phyloP scores from a whole-genome alignment of 768 basidiomycete species.

The Trametes sanguinea region DNA sequence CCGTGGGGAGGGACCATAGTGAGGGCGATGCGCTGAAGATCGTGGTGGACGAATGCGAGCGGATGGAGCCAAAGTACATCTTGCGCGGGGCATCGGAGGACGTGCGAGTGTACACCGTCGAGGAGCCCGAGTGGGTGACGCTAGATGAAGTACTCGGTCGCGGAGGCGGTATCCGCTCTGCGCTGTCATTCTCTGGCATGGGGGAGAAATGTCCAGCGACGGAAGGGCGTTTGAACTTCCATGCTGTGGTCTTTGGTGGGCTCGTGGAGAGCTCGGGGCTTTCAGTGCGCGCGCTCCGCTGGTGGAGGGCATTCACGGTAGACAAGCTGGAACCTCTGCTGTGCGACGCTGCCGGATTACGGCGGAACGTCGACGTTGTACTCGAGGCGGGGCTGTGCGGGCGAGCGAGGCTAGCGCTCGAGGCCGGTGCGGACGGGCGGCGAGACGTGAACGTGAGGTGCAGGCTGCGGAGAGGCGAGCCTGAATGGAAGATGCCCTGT shows the following conservation, averaged over 20 bases:
- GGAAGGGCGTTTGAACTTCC: slow-evolving; percentile 46
- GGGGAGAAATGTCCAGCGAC: slow-evolving; percentile 59
- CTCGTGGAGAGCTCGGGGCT: slow-evolving; percentile 20
- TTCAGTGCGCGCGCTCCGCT: slow-evolving; percentile 12
- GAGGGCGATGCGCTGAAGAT: slow-evolving; percentile 39
- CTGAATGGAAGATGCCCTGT: slow-evolving; percentile 38
- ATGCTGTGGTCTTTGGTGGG: slow-evolving; percentile 25
- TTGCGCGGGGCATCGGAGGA: slow-evolving; percentile 44
- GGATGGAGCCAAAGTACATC: slow-evolving; percentile 36
- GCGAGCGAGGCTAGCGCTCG: slow-evolving; percentile 34
- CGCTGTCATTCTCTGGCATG: slow-evolving; percentile 6
- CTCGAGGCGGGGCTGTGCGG: slow-evolving; percentile 34
- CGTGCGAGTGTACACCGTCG: slow-evolving; percentile 41
- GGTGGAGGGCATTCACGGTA: slow-evolving; percentile 34
- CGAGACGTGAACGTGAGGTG: slow-evolving; percentile 46
- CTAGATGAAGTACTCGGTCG: slow-evolving; percentile 65
- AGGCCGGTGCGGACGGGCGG: slow-evolving; percentile 41
- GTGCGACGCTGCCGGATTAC: slow-evolving; percentile 28
- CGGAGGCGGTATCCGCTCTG: slow-evolving; percentile 33
- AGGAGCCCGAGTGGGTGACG: slow-evolving; percentile 50
- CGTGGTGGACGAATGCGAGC: slow-evolving; percentile 37
- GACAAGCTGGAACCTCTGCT: slow-evolving; percentile 53
- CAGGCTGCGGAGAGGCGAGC: slow-evolving; percentile 44
- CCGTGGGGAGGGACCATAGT: slow-evolving; percentile 41
- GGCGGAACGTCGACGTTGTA: slow-evolving; percentile 21